Base-by-base conservation (phyloP, 2,329 filamentous ascomycete genomes). In the Cladorrhinum sp. region DNA sequence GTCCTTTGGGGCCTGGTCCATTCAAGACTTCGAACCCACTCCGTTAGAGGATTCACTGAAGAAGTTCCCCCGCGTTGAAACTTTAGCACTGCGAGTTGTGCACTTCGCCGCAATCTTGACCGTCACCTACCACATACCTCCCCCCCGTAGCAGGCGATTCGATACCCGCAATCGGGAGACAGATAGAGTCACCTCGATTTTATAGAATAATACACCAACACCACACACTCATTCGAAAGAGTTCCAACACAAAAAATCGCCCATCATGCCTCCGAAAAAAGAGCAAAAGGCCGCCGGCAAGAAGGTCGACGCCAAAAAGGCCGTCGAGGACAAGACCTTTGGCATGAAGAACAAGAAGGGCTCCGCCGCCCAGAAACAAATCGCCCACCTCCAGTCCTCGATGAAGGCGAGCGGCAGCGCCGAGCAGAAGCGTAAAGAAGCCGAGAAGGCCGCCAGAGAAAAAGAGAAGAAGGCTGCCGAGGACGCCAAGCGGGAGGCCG, bases 301-400 rank as follows among this genome's bases (percentile, higher is more conserved):
- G 78, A 85, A 84, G 78, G 74, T 79, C 59, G 73, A 79, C 21
- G 75, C 79, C 62, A 70, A 79, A 69, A 92, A 92, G 79, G 71
- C 81, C 50, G 90, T 92, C 65, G 92, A 95, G 65, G 95, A 99
- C 82, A 95, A 94, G 80, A 96, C 95, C 54, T 99, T 99, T 82
- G 95, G 95, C 70, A 98, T 99, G 95, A 99, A 99, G 80, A 99
- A 99, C 74, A 99, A 99, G 82, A 99, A 97, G 83, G 95, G 95
- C 68, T 89, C 86, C 60, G 88, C 86, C 57, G 94, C 92, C 59
- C 91, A 98, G 79, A 96, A 88, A 77, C 86, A 93, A 69, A 98
- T 99, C 73, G 88, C 90, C 62, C 90, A 92, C 71, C 85, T 99
- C 74, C 80, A 87, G 68, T 84, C 87, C 52, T 89, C 92, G 70